Evolutionary conservation across 2,329 filamentous ascomycete species (phyloP).

Genomic region (Aspergillus niger): DNA sequence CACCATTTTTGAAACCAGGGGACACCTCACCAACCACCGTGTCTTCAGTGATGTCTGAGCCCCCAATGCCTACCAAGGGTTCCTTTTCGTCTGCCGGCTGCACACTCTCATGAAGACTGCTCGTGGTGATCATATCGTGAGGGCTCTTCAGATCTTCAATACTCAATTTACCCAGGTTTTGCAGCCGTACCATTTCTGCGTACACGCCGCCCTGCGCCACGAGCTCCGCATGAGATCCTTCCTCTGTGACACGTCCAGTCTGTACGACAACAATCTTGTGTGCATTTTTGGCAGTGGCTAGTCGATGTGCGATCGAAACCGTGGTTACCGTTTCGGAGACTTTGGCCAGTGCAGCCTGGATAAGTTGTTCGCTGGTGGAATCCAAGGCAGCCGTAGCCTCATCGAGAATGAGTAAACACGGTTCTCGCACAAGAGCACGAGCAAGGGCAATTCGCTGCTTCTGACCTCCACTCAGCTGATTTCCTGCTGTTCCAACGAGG

Average conservation of each 20-base stretch:
- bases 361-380: constrained; percentile 38
- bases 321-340: constrained; percentile 34
- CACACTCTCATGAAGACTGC: constrained; percentile 8
- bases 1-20: constrained; percentile 13
- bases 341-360: constrained; percentile 36
- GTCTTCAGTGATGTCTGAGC: constrained; percentile 25
- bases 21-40: constrained; percentile 18
- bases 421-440: constrained; percentile 79
- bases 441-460: constrained; percentile 90
- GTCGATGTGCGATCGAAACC: constrained; percentile 41
- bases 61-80: constrained; percentile 16
- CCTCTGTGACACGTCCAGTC: constrained; percentile 35
- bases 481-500: constrained; percentile 39
- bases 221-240: constrained; percentile 38
- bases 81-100: constrained; percentile 24
- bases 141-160: constrained; percentile 20
- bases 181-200: constrained; percentile 53
- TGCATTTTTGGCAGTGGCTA: constrained; percentile 40
- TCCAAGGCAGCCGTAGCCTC: constrained; percentile 43
- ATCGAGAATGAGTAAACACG: constrained; percentile 65
- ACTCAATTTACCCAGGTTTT: constrained; percentile 37
- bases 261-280: constrained; percentile 43
- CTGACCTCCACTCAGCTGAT: constrained; percentile 64
- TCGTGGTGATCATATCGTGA: constrained; percentile 24
- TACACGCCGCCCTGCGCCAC: constrained; percentile 44